Conservation (phyloP, 805 yeast genomes). For the Pichia heedii region DNA sequence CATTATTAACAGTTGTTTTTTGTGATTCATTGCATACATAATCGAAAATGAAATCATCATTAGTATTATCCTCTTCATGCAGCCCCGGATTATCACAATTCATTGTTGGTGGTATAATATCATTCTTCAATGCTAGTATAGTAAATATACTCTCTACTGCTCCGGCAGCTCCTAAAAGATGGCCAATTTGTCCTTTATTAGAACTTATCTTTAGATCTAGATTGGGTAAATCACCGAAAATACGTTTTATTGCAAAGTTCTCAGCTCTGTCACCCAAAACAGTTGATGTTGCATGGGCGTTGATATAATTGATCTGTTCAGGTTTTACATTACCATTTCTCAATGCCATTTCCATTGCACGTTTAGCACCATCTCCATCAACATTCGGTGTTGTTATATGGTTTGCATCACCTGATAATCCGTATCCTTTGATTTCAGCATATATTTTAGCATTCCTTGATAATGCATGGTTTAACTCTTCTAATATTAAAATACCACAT, state of each 20-base stretch:
- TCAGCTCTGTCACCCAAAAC: conserved; percentile 85
- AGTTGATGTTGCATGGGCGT: conserved; percentile 97
- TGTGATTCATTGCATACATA: conserved; percentile 45
- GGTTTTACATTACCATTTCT: conserved; percentile 39
- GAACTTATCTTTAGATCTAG: conserved; percentile 53
- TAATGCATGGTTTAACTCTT: conserved; percentile 67
- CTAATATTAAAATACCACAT: conserved; percentile 71
- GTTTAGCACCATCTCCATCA: conserved; percentile 74
- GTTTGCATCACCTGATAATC: conserved; percentile 82
- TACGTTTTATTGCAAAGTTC: conserved; percentile 54
- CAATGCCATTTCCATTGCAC: conserved; percentile 77
- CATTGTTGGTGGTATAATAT: conserved; percentile 68
- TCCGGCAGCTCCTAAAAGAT: conserved; percentile 93
- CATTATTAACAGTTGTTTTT: conserved; percentile 38
- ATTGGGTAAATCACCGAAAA: conserved; percentile 33
- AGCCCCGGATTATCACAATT: conserved; percentile 53
- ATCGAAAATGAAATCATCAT: conserved; percentile 39
- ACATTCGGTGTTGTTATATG: conserved; percentile 90
- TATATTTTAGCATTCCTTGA: conserved; percentile 57
- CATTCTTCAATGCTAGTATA: conserved; percentile 49
- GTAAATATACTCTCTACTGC: conserved; percentile 85
- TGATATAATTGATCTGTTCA: conserved; percentile 58
- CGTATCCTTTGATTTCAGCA: conserved; percentile 82
- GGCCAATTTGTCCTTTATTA: conserved; percentile 90
- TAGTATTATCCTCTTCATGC: conserved; percentile 33